Evolutionary conservation across 176 grass and related monocot species (phyloP).

Genomic region (Otatea glauca): DNA sequence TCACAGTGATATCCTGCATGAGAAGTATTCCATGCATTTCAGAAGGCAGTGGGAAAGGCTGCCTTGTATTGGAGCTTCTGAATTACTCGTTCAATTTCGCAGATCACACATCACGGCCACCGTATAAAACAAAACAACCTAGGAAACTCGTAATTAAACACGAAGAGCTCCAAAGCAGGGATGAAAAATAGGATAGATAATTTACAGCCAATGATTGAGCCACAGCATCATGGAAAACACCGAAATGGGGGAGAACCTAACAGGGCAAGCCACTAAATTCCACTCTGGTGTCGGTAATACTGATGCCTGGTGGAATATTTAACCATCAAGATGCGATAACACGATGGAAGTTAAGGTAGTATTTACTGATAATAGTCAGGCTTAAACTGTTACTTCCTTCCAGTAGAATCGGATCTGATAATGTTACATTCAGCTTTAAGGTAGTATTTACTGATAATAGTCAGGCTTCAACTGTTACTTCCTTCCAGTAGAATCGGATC

Average conservation of each 20-base stretch:
- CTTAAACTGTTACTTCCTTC: background rate
- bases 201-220: background rate
- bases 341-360: background rate
- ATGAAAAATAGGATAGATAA: background rate
- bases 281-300: background rate
- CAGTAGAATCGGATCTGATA: slow-evolving; percentile 29
- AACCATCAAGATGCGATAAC: background rate
- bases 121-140: background rate
- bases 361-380: background rate
- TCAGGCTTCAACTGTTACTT: background rate
- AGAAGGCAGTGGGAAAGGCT: background rate
- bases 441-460: background rate
- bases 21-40: background rate
- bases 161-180: background rate
- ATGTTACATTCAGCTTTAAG: background rate
- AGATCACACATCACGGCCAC: background rate
- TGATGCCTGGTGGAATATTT: background rate
- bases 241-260: slow-evolving; percentile 10
- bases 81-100: background rate
- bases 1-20: background rate
- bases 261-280: background rate
- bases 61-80: background rate
- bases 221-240: background rate
- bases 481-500: slow-evolving; percentile 31
- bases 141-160: background rate